Percentiles rank a stretch among this genome's conserved stretches.
Conservation (phyloP, 148 eudicot genomes). For the Vaccinium corymbosum region DNA sequence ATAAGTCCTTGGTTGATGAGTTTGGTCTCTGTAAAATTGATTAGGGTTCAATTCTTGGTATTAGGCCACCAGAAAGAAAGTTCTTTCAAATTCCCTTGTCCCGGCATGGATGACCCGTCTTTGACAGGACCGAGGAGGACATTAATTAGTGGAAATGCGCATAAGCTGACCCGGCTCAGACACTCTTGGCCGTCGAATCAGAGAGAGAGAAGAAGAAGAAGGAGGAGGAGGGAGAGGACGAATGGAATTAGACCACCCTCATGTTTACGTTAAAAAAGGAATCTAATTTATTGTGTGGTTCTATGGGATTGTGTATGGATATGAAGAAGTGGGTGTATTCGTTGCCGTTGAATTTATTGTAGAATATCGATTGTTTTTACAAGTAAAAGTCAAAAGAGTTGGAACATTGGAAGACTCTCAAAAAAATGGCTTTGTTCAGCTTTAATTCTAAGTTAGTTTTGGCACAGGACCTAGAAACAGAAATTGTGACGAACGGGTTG, state of each 20-base stretch:
- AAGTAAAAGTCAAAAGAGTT: background rate
- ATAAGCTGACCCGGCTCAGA: too few relatives aligned
- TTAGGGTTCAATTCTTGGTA: too few relatives aligned
- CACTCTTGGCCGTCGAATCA: too few relatives aligned
- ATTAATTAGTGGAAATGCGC: too few relatives aligned
- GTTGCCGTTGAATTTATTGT: background rate
- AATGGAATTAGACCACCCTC: background rate
- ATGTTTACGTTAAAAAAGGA: background rate
- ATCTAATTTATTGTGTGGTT: background rate
- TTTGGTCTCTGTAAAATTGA: too few relatives aligned
- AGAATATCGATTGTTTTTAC: background rate
- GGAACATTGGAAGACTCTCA: background rate
- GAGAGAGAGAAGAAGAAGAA: constrained; percentile 7
- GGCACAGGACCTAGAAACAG: background rate
- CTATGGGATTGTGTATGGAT: background rate
- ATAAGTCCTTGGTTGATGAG: too few relatives aligned
- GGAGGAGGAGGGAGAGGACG: background rate
- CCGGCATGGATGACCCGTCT: too few relatives aligned
- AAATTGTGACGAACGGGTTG: background rate
- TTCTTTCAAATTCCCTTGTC: too few relatives aligned
- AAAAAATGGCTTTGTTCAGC: background rate
- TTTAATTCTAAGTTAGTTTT: background rate
- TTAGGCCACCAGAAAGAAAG: too few relatives aligned
- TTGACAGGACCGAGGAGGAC: too few relatives aligned
- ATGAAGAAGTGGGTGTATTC: background rate